Conservation (phyloP, 306 rosid species). For the Vicia faba region DNA sequence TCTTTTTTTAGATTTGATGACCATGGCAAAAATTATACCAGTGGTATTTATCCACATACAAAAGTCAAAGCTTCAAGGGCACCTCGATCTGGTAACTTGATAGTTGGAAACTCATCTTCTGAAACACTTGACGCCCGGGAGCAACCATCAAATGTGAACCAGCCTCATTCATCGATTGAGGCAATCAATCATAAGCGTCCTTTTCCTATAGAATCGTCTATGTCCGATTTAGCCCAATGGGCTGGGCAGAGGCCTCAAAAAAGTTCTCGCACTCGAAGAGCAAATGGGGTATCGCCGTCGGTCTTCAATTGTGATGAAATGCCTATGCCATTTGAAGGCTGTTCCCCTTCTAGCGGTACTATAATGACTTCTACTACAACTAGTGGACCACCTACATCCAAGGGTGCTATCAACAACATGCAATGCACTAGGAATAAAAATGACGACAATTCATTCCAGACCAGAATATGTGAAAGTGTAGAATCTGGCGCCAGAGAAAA, state of each 20-base stretch:
- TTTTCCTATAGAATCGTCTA: slow-evolving; percentile 57
- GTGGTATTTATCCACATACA: slow-evolving; percentile 50
- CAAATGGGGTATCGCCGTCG: slow-evolving; percentile 77
- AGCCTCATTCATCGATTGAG: slow-evolving; percentile 51
- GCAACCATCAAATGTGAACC: slow-evolving; percentile 55
- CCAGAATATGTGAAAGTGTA: slow-evolving; percentile 76
- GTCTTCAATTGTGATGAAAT: slow-evolving; percentile 63
- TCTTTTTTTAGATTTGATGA: slow-evolving; percentile 48
- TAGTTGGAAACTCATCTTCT: slow-evolving; percentile 56
- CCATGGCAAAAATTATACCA: slow-evolving; percentile 54
- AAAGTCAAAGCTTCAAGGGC: slow-evolving; percentile 82
- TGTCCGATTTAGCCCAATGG: slow-evolving; percentile 84
- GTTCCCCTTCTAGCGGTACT: slow-evolving; percentile 66
- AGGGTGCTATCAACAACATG: slow-evolving; percentile 44
- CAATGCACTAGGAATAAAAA: slow-evolving; percentile 52
- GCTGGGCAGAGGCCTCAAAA: slow-evolving; percentile 89
- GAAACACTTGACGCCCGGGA: slow-evolving; percentile 63
- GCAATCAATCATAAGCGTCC: slow-evolving; percentile 60
- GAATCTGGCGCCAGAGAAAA: slow-evolving; percentile 68
- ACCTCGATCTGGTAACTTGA: slow-evolving; percentile 59
- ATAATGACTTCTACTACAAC: slow-evolving; percentile 51
- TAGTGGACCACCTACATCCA: slow-evolving; percentile 57
- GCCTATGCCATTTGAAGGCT: slow-evolving; percentile 56
- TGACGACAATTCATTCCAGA: slow-evolving; percentile 60
- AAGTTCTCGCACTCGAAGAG: slow-evolving; percentile 77